Evolutionary conservation across 129 eudicot species (phyloP).

Genomic region (Ambrosia artemisiifolia): DNA sequence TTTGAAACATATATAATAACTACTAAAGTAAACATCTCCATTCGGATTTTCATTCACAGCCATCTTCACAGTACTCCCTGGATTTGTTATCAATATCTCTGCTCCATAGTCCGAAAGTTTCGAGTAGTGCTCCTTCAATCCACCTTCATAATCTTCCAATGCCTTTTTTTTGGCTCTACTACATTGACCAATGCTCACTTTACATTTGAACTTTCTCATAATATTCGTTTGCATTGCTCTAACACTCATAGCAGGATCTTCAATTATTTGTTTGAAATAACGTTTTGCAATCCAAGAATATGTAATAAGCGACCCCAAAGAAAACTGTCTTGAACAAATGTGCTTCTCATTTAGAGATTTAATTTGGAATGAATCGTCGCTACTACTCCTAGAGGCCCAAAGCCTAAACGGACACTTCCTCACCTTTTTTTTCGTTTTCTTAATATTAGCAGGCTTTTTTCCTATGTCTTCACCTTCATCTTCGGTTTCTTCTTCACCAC

Average conservation of each 20-base stretch:
- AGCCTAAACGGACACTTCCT: conserved; percentile 6
- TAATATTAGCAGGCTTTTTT: background rate
- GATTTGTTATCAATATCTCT: background rate
- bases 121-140: background rate
- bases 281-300: too few relatives aligned
- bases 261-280: background rate
- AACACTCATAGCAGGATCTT: background rate
- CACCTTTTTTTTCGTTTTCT: background rate
- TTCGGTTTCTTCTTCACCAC: background rate
- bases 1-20: background rate
- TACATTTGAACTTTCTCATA: background rate
- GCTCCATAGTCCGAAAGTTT: background rate
- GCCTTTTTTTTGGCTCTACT: background rate
- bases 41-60: background rate
- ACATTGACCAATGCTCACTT: background rate
- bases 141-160: too few relatives aligned
- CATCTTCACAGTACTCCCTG: background rate
- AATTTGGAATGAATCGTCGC: background rate
- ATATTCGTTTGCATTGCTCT: background rate
- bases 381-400: background rate
- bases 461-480: background rate
- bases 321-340: background rate
- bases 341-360: background rate
- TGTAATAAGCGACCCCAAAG: background rate
- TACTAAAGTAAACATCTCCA: background rate